Conservation (phyloP, 441 rosid species). For the Kokia cookei region DNA sequence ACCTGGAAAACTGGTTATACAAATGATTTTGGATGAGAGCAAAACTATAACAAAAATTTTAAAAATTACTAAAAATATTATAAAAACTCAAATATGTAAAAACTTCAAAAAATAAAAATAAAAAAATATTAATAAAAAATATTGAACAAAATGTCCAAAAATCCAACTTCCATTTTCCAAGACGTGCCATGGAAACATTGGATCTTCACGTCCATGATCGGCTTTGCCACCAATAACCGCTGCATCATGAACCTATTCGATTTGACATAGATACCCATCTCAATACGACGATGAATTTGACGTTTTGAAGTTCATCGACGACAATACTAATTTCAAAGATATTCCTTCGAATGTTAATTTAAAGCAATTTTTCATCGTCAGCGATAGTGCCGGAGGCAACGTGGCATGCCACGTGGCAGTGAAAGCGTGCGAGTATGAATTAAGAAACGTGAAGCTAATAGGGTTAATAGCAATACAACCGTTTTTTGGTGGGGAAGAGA, state of each 20-base stretch:
- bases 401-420: conserved; percentile 25
- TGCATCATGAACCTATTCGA: conserved; percentile 1
- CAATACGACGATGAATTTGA: conserved; percentile 25
- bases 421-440: neutral
- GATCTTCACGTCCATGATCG: neutral
- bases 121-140: no score
- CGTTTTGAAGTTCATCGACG: conserved; percentile 16
- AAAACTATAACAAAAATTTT: no score
- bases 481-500: no score
- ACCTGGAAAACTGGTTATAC: no score
- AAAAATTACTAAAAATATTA: no score
- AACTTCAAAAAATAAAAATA: no score
- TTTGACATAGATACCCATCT: conserved; percentile 12
- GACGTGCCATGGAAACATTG: neutral
- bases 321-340: neutral
- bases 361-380: conserved; percentile 11
- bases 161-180: neutral
- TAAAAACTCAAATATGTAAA: no score
- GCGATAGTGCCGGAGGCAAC: conserved; percentile 28
- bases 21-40: no score
- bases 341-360: neutral
- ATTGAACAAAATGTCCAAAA: neutral
- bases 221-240: conserved; percentile 1
- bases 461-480: no score
- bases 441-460: no score